Evolutionary conservation across 108 stramenopile species (phyloP), one percentile per base, ranked within the genome.

Genomic region (Aurantiochytrium sp.): DNA sequence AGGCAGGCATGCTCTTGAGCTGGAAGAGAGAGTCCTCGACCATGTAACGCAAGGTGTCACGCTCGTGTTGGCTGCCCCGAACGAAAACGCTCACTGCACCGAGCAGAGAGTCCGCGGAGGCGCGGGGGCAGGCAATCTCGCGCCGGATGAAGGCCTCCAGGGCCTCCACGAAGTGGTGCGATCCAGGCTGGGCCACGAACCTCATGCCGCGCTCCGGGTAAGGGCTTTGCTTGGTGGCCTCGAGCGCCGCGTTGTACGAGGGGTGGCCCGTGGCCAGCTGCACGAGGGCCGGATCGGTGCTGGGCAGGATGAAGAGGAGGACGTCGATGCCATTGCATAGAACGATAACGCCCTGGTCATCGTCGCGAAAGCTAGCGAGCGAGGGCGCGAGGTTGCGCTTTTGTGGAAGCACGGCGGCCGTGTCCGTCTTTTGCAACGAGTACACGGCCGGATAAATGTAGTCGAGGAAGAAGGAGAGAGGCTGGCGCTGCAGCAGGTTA

Each of bases 1-100:
- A 81, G 6, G 73, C 42, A 2, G 73, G 73, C 73, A 81, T 41
- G 30, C 73, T 81, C 4, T 81, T 81, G 39, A 81, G 73, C 3
- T 41, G 45, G 24, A 81, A 81, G 42, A 81, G 45, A 15, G 73
- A 81, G 73, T 81, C 73, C 24, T 81, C 73, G 2, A 48, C 73
- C 27, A 81, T 12, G 45, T 81, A 48, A 12, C 27, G n/a, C 10
- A 81, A 24, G 6, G 45, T n/a, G 27, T 81, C 19, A 12, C 39
- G 42, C 36, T 81, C 73, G 39, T 41, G 24, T 27, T n/a, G 42
- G 39, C 42, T 21, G 24, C 24, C 42, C 6, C 30, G 45, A 6
- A 81, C 27, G 17, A 19, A n/a, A 17, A 81, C 73, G 1, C 30
- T 6, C 6, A 48, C 30, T n/a, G 36, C 39, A 1, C 42, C 45